Conservation (phyloP, 495 filamentous ascomycete species). For the Aspergillus mulundensis region DNA sequence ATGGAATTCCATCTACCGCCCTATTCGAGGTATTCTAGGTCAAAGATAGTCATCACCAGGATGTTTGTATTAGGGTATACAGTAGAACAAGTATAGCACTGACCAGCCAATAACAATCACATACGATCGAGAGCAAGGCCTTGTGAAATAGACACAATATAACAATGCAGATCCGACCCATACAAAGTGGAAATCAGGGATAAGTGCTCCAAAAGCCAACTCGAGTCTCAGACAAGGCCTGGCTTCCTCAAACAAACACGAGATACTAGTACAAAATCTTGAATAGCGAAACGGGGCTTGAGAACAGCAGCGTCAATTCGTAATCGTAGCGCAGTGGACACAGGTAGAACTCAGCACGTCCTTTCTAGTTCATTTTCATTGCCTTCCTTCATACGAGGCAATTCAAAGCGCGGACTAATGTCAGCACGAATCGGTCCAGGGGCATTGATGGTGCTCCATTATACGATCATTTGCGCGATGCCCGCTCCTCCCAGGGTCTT, state of each 20-base stretch:
- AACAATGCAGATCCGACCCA: constrained; percentile 8
- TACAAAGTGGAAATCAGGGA: constrained; percentile 1
- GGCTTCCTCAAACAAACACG: constrained; percentile 8
- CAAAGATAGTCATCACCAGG: constrained; percentile 20
- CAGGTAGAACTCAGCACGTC: constrained; percentile 10
- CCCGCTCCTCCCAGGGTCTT: constrained; percentile 95
- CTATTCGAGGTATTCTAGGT: background rate
- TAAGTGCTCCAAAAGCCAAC: constrained; percentile 7
- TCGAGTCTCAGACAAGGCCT: constrained; percentile 2
- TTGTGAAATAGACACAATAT: constrained; percentile 9
- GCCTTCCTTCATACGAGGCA: background rate
- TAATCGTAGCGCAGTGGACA: constrained; percentile 20
- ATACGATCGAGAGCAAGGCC: background rate
- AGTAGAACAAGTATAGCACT: constrained; percentile 12
- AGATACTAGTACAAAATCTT: constrained; percentile 23
- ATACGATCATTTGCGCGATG: constrained; percentile 98
- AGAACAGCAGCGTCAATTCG: constrained; percentile 20
- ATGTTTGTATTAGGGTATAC: constrained; percentile 25
- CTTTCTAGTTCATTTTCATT: background rate
- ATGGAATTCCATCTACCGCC: background rate
- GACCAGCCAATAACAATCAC: constrained; percentile 2
- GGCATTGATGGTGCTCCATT: background rate
- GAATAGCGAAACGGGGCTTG: constrained; percentile 12
- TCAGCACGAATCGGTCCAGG: background rate
- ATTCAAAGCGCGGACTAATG: background rate